Percentiles rank a stretch among this genome's conserved stretches.
These are phyloP conservation scores for Curvularia eragrostidis DNA, from an alignment of 2,329 filamentous ascomycete species.

Conservation along the genomic window DNA sequence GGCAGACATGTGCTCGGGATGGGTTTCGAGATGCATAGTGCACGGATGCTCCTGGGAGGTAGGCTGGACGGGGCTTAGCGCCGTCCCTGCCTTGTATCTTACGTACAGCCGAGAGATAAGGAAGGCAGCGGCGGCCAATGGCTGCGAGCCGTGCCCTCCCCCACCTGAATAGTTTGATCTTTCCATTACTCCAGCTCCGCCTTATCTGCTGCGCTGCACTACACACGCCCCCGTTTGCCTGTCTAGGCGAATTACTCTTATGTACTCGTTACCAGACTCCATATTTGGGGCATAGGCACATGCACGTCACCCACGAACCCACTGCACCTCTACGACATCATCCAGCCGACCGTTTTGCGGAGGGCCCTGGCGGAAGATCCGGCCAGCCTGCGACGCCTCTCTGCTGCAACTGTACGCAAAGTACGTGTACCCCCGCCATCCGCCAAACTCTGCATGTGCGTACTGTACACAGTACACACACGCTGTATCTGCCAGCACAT, in stretches of 20 bases:
- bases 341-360: conserved; percentile 16
- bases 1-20: conserved; percentile 43
- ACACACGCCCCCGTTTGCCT: conserved; percentile 11
- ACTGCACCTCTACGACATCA: conserved; percentile 23
- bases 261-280: conserved; percentile 39
- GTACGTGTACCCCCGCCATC: neutral
- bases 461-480: too few species aligned
- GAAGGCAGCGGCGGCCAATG: conserved; percentile 30
- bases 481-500: too few species aligned
- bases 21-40: conserved; percentile 17
- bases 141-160: conserved; percentile 15
- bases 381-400: neutral
- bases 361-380: conserved; percentile 2
- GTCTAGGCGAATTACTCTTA: conserved; percentile 43
- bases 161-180: conserved; percentile 29
- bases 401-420: neutral
- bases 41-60: conserved; percentile 14
- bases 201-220: conserved; percentile 26
- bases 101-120: conserved; percentile 42
- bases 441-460: neutral
- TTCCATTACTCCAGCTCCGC: conserved; percentile 21
- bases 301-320: conserved; percentile 35
- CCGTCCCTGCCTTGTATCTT: conserved; percentile 15
- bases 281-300: conserved; percentile 28
- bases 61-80: conserved; percentile 20